Evolutionary conservation across 1,139 yeast genomes (phyloP).

Genomic region (Taphrina populina): DNA sequence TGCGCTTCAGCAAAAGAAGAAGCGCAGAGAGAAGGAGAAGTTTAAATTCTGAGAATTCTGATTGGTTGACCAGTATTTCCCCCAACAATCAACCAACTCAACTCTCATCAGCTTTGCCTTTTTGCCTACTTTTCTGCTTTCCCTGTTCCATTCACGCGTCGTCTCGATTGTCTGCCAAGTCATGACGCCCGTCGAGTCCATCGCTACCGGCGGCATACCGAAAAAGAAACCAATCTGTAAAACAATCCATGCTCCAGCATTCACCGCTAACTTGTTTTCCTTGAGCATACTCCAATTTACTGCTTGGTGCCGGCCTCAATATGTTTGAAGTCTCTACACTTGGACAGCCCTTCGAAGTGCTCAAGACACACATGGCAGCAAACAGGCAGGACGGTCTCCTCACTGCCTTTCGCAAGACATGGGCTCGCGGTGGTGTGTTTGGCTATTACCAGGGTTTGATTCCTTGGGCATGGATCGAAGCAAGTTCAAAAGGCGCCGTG

Average conservation of each 20-base stretch:
- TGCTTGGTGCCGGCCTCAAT: constrained; percentile 90
- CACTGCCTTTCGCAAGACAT: constrained; percentile 70
- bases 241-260: too few species aligned
- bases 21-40: constrained; percentile 36
- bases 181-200: constrained; percentile 26
- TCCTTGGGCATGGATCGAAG: constrained; percentile 99
- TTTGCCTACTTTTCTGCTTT: too few species aligned
- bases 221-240: constrained; percentile 34
- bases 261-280: neutral
- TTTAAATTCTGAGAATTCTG: constrained; percentile 33
- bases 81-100: too few species aligned
- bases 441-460: constrained; percentile 97
- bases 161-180: too few species aligned
- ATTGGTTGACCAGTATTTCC: too few species aligned
- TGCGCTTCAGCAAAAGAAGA: constrained; percentile 34
- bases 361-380: constrained; percentile 96
- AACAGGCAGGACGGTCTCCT: constrained; percentile 69
- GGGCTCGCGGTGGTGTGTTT: constrained; percentile 86
- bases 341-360: constrained; percentile 95
- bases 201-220: constrained; percentile 27
- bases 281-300: constrained; percentile 54
- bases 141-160: too few species aligned
- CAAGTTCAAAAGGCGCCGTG: constrained; percentile 99
- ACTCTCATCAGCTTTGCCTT: too few species aligned
- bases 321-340: constrained; percentile 89